These are phyloP conservation scores for Eucalyptus pauciflora DNA, from an alignment of 345 rosid genomes.

Conservation along the genomic window DNA sequence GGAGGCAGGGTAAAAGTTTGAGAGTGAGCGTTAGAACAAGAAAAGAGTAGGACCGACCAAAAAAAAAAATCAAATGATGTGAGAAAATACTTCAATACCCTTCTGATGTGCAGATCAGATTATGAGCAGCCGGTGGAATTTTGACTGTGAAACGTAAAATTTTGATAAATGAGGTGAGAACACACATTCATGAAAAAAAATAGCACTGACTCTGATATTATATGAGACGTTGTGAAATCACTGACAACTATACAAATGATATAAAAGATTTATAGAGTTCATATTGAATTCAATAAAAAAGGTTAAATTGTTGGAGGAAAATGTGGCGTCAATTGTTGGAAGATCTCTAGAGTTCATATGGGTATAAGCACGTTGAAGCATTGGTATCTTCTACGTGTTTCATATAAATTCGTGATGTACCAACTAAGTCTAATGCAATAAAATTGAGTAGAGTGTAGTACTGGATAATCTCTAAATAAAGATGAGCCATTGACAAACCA, in stretches of 20 bases:
- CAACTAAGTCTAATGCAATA: not conserved
- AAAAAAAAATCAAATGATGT: too few species aligned
- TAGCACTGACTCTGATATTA: too few species aligned
- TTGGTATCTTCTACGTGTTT: not conserved
- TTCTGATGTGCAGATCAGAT: too few species aligned
- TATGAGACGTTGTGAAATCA: too few species aligned
- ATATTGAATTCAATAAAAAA: not conserved
- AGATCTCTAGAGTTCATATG: not conserved
- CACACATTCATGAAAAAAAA: too few species aligned
- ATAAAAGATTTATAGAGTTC: not conserved
- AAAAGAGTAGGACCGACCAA: too few species aligned
- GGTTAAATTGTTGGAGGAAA: not conserved
- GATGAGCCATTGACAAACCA: not conserved
- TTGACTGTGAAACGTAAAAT: not conserved
- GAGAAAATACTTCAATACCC: not conserved
- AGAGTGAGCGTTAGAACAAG: too few species aligned
- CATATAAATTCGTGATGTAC: not conserved
- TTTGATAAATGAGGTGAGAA: too few species aligned
- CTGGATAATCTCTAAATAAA: not conserved
- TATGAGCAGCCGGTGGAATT: fast-evolving
- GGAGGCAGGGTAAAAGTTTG: too few species aligned
- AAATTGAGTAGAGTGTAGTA: not conserved
- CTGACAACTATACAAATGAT: fast-evolving
- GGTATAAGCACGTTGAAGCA: not conserved
- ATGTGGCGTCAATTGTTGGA: not conserved